These are phyloP conservation scores for Solanum sejunctum DNA, from an alignment of 257 asterid genomes.

Conservation along the genomic window DNA sequence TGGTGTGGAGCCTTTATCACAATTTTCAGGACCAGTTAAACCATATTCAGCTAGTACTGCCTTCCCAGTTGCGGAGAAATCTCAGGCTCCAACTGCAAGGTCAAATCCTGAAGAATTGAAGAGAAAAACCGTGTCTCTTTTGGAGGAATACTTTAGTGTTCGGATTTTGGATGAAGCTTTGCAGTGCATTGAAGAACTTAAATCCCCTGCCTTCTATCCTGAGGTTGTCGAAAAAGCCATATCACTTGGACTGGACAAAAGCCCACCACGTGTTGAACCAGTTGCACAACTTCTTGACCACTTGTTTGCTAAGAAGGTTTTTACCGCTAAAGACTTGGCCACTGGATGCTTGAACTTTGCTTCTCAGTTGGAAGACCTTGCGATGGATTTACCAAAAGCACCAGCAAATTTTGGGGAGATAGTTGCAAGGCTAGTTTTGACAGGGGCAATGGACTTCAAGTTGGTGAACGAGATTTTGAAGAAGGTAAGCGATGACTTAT, in stretches of 20 bases:
- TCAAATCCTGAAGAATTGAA: constrained; percentile 38
- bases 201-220: constrained; percentile 65
- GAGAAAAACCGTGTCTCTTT: constrained; percentile 46
- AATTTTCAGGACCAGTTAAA: neutral
- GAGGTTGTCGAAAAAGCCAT: constrained; percentile 79
- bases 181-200: constrained; percentile 70
- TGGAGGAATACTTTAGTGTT: constrained; percentile 70
- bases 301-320: constrained; percentile 41
- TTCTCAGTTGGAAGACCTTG: constrained; percentile 56
- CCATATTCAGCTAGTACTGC: neutral
- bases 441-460: constrained; percentile 52
- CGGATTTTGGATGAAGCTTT: constrained; percentile 68
- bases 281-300: constrained; percentile 46
- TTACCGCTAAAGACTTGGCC: constrained; percentile 30
- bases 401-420: constrained; percentile 82
- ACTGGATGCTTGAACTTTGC: constrained; percentile 50
- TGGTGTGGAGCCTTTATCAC: neutral
- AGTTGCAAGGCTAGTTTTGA: constrained; percentile 45
- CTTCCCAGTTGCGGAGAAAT: neutral
- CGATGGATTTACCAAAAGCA: constrained; percentile 84
- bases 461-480: constrained; percentile 43
- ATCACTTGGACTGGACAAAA: constrained; percentile 61
- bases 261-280: constrained; percentile 55
- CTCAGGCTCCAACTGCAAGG: constrained; percentile 22
- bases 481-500: constrained; percentile 43